Base-by-base conservation (phyloP, 2,329 filamentous ascomycete genomes). In the Karstenula rhodostoma region DNA sequence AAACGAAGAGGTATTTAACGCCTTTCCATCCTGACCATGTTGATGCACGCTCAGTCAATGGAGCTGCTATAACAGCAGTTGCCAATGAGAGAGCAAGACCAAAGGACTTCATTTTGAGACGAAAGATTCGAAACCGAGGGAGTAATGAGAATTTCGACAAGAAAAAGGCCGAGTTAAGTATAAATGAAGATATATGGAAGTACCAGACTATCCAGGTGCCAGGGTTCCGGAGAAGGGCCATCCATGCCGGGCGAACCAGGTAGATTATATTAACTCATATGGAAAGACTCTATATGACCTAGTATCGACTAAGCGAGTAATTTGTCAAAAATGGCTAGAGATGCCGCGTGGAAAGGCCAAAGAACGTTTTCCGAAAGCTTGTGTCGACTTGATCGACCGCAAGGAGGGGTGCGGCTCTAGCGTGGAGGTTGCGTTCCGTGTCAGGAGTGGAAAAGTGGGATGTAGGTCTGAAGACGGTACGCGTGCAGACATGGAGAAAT, bases 1-100 rank as follows among this genome's bases (percentile, higher is more conserved):
- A 76, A 29, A 77, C 70, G 53, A 76, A 77, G n/a, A 77, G 50
- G 46, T 77, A 67, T 50, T 75, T 71, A 2, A 75, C 69, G n/a
- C 67, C 66, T 35, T 70, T 70, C 73, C 73, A 76, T 47, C 70
- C 73, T 1, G 69, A 67, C 73, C 74, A 77, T 12, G 65, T 63
- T 22, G 73, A 63, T 8, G 54, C 56, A 10, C 60, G 58, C 27
- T 52, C 42, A 12, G 60, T 19, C 3, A 53, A 57, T n/a, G 68
- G 71, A 17, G 68, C 66, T 15, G 73, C 72, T 32, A 71, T 50
- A 19, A 58, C 49, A n/a, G 59, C 59, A 13, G 64, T 58, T 32
- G 65, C 69, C 47, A 76, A 44, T 27, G 66, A 66, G 17, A 74
- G 58, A 8, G 65, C 55, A 43, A 74, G 54, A 56, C 63, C 56